Base-by-base conservation (phyloP, 2,329 filamentous ascomycete species). In the Calonectria pteridis region DNA sequence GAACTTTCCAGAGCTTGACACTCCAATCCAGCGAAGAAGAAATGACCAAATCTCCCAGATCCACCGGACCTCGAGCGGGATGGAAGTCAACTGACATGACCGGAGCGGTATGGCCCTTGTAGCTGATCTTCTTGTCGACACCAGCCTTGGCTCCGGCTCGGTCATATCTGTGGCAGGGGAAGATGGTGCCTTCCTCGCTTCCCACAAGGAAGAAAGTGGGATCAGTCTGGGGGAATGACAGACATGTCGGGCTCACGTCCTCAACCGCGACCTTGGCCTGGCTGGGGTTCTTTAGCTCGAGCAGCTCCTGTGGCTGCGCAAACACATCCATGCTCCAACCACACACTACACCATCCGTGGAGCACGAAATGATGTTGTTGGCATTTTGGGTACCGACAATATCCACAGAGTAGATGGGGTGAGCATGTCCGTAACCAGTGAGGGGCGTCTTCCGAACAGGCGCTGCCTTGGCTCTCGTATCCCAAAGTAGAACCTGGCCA, bases 281-380 rank as follows among this genome's bases (percentile, higher is more conserved):
- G 20, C 93, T 92, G 4, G 96, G 96, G 3, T 95, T 94, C 73
- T 93, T 93, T 16, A 99, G 89, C 81, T 98, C 95, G 51, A 99
- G 91, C 69, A 95, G 93, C 86, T 99, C 97, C 85, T 98, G 96
- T 0, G 97, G 97, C 84, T 98, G 95, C 1, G 96, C 95, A 74
- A 99, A 94, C 92, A 99, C 98, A 84, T 99, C 97, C 76, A 98
- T 95, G 69, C 94, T 96, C 97, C 97, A 99, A 62, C 96, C 95
- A 84, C 97, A 99, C 51, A 98, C 95, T 13, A 98, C 95, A 69
- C 97, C 97, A 82, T 99, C 97, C 0, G 97, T 99, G 1, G 95
- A 98, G 83, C 95, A 96, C 40, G 96, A 98, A 79, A 99, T 94
- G 83, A 99, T 98, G 84, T 98, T 99, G 87, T 98, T 98, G 73